These are phyloP conservation scores for Elsinoe batatas DNA, from an alignment of 2,329 filamentous ascomycete species.

Conservation along the genomic window DNA sequence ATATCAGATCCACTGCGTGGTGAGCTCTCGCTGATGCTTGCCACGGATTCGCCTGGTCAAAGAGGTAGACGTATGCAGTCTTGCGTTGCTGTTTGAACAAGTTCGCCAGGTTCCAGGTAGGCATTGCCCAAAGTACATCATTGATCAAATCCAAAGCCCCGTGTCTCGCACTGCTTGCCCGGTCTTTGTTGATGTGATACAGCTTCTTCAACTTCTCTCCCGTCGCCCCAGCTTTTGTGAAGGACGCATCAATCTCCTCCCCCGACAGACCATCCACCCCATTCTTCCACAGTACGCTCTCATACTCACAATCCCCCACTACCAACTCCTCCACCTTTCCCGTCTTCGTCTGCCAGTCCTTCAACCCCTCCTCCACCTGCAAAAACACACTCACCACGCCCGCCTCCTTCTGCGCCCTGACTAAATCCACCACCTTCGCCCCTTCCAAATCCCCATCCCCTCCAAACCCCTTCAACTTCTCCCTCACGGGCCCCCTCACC, in stretches of 20 bases:
- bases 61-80: conserved; percentile 31
- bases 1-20: conserved; percentile 39
- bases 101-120: conserved; percentile 18
- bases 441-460: conserved; percentile 22
- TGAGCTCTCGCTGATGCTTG: conserved; percentile 38
- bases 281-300: conserved; percentile 36
- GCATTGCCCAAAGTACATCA: conserved; percentile 27
- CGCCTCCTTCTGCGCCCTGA: conserved; percentile 29
- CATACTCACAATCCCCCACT: conserved; percentile 37
- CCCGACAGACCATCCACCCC: conserved; percentile 32
- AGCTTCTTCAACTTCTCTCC: conserved; percentile 28
- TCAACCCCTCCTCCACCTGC: conserved; percentile 30
- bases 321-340: conserved; percentile 31
- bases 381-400: conserved; percentile 36
- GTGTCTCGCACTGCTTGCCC: conserved; percentile 32
- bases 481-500: conserved; percentile 23
- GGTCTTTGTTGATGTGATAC: conserved; percentile 34
- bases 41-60: conserved; percentile 41
- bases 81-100: conserved; percentile 19
- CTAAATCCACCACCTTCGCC: conserved; percentile 24
- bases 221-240: conserved; percentile 25
- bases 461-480: conserved; percentile 16
- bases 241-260: conserved; percentile 27
- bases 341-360: conserved; percentile 29
- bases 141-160: conserved; percentile 34